phyloP scores from a whole-genome alignment of 1,139 yeast species.

The Pneumocystis carinii region DNA sequence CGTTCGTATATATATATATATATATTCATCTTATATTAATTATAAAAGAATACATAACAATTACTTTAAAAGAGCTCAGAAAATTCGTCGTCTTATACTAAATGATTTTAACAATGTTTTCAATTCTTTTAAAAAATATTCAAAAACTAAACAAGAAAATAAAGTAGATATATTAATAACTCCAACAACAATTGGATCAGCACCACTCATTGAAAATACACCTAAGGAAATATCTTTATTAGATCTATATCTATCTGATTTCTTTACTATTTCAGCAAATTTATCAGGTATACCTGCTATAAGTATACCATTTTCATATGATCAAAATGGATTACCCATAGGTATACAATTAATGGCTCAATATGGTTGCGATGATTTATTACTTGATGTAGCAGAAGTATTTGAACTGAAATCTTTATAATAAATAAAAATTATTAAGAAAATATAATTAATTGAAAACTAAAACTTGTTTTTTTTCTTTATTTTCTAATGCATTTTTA shows the following conservation, averaged over 20 bases:
- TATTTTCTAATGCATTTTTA: neutral
- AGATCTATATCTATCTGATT: constrained; percentile 56
- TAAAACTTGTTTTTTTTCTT: neutral
- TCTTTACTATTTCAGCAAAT: constrained; percentile 78
- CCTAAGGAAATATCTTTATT: constrained; percentile 14
- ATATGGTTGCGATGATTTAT: constrained; percentile 59
- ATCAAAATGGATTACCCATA: constrained; percentile 28
- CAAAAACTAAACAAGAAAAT: constrained; percentile 13
- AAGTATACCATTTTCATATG: constrained; percentile 43
- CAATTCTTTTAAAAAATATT: constrained; percentile 34
- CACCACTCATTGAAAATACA: constrained; percentile 40
- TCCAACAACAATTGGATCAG: constrained; percentile 48
- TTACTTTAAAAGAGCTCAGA: constrained; percentile 64
- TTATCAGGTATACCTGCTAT: constrained; percentile 83
- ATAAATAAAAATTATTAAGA: neutral
- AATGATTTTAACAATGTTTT: constrained; percentile 55
- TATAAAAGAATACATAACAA: constrained; percentile 40
- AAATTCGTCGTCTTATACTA: constrained; percentile 44
- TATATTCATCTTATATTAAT: neutral
- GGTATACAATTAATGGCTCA: constrained; percentile 77
- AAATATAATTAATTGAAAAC: neutral
- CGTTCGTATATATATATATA: constrained; percentile 36
- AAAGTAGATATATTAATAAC: constrained; percentile 44
- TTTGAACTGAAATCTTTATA: constrained; percentile 7
- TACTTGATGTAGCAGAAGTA: constrained; percentile 33